Evolutionary conservation across 768 basidiomycete species (phyloP).

Genomic region (Symmetrospora coprosmae): DNA sequence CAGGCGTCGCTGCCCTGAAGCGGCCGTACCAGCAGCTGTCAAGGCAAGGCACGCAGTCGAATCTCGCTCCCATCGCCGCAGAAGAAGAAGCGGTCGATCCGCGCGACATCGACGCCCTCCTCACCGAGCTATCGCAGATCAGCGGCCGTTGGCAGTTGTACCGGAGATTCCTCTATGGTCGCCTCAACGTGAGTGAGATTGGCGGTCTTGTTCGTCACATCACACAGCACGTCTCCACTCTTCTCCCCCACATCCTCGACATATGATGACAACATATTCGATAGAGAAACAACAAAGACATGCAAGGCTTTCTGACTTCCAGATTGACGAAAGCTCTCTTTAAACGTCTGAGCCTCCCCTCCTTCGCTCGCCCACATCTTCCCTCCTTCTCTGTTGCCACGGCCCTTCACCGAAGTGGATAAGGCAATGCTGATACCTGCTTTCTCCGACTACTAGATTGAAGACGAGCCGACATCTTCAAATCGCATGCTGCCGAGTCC

Average conservation of each 20-base stretch:
- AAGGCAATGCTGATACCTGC: not conserved
- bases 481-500: constrained; percentile 17
- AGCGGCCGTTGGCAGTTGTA: constrained; percentile 83
- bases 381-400: too few species aligned
- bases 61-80: not conserved
- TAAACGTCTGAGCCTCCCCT: too few species aligned
- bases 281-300: too few species aligned
- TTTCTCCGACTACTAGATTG: not conserved
- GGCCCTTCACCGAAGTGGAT: too few species aligned
- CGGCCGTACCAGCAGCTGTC: constrained; percentile 17
- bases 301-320: too few species aligned
- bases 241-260: too few species aligned
- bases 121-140: constrained; percentile 82
- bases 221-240: too few species aligned
- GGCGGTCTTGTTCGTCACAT: too few species aligned
- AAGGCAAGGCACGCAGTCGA: not conserved
- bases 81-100: constrained; percentile 55
- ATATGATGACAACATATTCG: too few species aligned
- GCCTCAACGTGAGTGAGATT: constrained; percentile 40
- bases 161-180: constrained; percentile 65
- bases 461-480: not conserved
- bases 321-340: too few species aligned
- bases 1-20: constrained; percentile 16
- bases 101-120: constrained; percentile 73
- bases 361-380: too few species aligned